Evolutionary conservation across 805 yeast genomes (phyloP), one percentile per base, ranked within the genome.

Genomic region (Metschnikowia santaceciliae): DNA sequence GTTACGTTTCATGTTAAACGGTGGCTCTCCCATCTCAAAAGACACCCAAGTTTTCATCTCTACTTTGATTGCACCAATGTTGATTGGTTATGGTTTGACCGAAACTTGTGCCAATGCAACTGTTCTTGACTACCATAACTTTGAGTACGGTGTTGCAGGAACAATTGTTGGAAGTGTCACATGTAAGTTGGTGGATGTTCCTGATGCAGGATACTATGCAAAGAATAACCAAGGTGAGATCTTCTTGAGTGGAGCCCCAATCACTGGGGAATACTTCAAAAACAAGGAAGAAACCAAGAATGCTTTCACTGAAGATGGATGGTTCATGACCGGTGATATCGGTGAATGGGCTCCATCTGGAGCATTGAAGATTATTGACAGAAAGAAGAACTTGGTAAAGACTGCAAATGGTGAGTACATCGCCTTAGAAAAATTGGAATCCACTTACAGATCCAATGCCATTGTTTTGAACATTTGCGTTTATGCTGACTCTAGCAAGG

Each of bases 291-390:
- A 91, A 72, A 92, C 97, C 17, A 69, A 75, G 44, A 81, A 70
- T 17, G 88, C 95, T 1, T 83, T 87, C 62, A 82, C 90, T 11
- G 87, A 86, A 54, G 91, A 88, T 61, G 95, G 91, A 22, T 94
- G 97, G 97, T 94, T 94, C 77, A 79, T 76, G 66, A 94, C 98
- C 33, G 99, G 99, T 70, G 99, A 94, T 69, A 90, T 94, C 70
- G 97, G 92, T 65, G 90, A 89, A 75, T 90, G 97, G 96, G 79
- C 91, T 40, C 54, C 82, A 26, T 78, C 76, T 57, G 98, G 98
- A 58, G 84, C 82, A 51, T 77, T 94, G 64, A 82, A 79, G 65
- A 76, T 94, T 54, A 88, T 94, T 67, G 99, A 94, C 74, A 87
- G 99, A 68, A 88, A 83, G 77, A 94, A 94, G 83, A 94, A 94